These are phyloP conservation scores for Arachnomyces sp. DNA, from an alignment of 2,329 filamentous ascomycete species.

Conservation along the genomic window DNA sequence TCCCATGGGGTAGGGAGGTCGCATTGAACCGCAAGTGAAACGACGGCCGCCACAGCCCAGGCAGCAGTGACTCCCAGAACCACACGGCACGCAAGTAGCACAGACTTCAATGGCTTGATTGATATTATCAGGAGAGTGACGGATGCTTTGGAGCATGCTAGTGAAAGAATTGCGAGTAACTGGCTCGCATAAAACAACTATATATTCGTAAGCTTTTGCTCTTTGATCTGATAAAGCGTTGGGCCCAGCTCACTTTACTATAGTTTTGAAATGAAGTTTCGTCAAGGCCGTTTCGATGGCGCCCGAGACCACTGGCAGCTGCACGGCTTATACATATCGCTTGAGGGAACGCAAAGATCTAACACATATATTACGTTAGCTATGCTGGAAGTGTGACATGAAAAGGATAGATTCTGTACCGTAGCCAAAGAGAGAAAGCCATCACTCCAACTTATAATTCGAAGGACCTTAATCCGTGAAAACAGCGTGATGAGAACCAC, in stretches of 20 bases:
- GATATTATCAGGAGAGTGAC: conserved; percentile 17
- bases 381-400: neutral
- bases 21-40: conserved; percentile 17
- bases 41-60: conserved; percentile 14
- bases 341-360: conserved; percentile 8
- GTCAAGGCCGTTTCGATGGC: conserved; percentile 8
- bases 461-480: conserved; percentile 11
- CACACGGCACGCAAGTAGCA: conserved; percentile 14
- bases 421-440: conserved; percentile 11
- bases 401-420: conserved; percentile 10
- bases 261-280: conserved; percentile 12
- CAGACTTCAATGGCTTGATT: conserved; percentile 15
- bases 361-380: neutral
- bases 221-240: neutral
- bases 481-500: conserved; percentile 15
- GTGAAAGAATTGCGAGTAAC: conserved; percentile 13
- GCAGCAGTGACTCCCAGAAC: conserved; percentile 10
- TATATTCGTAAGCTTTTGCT: conserved; percentile 4
- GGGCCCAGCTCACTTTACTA: conserved; percentile 12
- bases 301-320: conserved; percentile 15
- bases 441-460: conserved; percentile 14
- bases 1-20: conserved; percentile 15
- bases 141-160: conserved; percentile 17
- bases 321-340: conserved; percentile 15
- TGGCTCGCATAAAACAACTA: conserved; percentile 18